Evolutionary conservation across 2,329 filamentous ascomycete genomes (phyloP).

Genomic region (Stachybotrys elegans): DNA sequence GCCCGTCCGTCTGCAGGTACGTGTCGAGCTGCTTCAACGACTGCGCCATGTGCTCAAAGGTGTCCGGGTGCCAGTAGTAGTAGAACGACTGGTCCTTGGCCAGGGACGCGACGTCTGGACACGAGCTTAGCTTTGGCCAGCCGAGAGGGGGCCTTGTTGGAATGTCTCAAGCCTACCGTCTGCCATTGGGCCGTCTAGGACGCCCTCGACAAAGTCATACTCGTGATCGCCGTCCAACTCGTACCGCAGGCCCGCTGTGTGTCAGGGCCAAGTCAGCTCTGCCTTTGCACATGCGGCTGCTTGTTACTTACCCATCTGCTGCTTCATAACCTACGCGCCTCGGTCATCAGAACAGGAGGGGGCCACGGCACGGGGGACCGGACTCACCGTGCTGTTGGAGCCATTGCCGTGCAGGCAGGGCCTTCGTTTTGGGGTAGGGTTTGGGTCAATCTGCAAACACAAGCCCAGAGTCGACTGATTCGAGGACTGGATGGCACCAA

Average conservation of each 20-base stretch:
- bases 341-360: neutral
- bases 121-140: no score
- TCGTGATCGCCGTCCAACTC: neutral
- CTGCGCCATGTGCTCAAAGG: neutral
- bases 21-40: neutral
- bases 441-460: neutral
- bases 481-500: no score
- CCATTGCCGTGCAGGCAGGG: neutral
- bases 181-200: neutral
- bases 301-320: neutral
- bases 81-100: neutral
- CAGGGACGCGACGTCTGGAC: neutral
- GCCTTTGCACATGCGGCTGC: neutral
- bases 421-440: neutral
- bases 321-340: neutral
- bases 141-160: no score
- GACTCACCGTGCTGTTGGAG: neutral
- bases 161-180: neutral
- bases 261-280: neutral
- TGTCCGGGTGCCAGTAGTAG: neutral
- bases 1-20: neutral
- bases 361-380: neutral
- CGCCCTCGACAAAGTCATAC: neutral
- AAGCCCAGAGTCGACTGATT: neutral
- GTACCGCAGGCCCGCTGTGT: neutral